A percentile compares a stretch with the other conserved stretches of the same genome.
These are phyloP conservation scores for Xerocomus brunneocitrinus DNA, from an alignment of 768 basidiomycete genomes.

Conservation along the genomic window DNA sequence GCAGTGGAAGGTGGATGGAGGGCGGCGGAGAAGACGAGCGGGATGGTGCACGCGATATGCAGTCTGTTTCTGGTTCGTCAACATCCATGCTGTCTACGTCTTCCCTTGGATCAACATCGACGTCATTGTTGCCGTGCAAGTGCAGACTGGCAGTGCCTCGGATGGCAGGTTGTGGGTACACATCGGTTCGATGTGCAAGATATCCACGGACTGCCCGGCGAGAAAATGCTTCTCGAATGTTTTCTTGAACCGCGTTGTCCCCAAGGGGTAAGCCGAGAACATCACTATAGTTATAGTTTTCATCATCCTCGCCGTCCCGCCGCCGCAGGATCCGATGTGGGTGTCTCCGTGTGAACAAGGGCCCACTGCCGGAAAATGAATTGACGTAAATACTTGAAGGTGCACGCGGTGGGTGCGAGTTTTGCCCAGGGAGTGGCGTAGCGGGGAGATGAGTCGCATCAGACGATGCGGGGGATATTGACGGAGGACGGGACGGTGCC, in stretches of 20 bases:
- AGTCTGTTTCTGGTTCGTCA: conserved; percentile 48
- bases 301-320: conserved; percentile 28
- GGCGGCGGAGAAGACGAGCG: conserved; percentile 46
- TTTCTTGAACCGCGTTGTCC: conserved; percentile 50
- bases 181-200: conserved; percentile 20
- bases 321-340: conserved; percentile 19
- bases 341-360: conserved; percentile 17
- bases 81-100: conserved; percentile 47
- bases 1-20: conserved; percentile 29
- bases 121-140: conserved; percentile 18
- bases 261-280: conserved; percentile 56
- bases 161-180: conserved; percentile 18
- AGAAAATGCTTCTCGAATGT: conserved; percentile 52
- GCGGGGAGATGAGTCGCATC: conserved; percentile 7
- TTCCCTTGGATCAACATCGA: conserved; percentile 27
- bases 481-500: conserved; percentile 9
- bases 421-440: conserved; percentile 15
- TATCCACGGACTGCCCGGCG: conserved; percentile 44
- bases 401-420: conserved; percentile 29
- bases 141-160: conserved; percentile 14
- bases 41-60: conserved; percentile 47
- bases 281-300: conserved; percentile 38
- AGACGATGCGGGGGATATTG: conserved; percentile 10
- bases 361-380: conserved; percentile 10
- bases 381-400: conserved; percentile 50